Evolutionary conservation across 2,329 filamentous ascomycete genomes (phyloP), one percentile per base, ranked within the genome.

Genomic region (Epicoccum nigrum): DNA sequence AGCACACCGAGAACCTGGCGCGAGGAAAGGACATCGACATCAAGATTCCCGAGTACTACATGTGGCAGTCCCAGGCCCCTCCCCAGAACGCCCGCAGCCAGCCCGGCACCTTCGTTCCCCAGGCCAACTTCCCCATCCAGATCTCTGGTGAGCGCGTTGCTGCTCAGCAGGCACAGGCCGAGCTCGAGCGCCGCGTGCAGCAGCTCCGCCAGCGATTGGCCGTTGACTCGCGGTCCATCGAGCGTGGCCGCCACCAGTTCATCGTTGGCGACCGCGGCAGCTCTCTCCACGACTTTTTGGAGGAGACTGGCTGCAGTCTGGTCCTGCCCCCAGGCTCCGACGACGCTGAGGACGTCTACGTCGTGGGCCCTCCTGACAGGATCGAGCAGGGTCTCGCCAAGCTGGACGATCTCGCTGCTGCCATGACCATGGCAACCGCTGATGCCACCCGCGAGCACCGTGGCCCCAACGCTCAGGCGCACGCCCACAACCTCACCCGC

Each of bases 241-340:
- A 93, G 72, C 87, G 88, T 56, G 91, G 90, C 40, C 86, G 91
- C 43, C 94, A 97, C 72, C 92, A 96, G 72, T 97, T 97, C 79
- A 94, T 99, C 68, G 86, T 96, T 57, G 93, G 93, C 43, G 86
- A 93, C 55, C 84, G 87, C 55, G 92, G 90, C 55, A 83, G 89
- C 55, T 86, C 90, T 15, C 80, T 90, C 27, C 86, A 97, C 51
- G 86, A 96, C 37, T 97, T 99, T 79, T 86, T 97, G 59, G 83
- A 86, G 37, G 86, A 96, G 67, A 97, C 94, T 51, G 93, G 93
- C 56, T 99, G 94, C 74, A 85, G 89, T 34, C 87, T 97, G 53
- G 83, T 97, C 50, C 76, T 97, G 37, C 93, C 87, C 45, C 84
- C 91, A 7, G 81, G 81, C 20, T 85, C 87, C 19, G 86, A 90